Percentiles rank a stretch among this genome's conserved stretches.
These are phyloP conservation scores for Flueggea neowawraea DNA, from an alignment of 441 rosid genomes.

Conservation along the genomic window DNA sequence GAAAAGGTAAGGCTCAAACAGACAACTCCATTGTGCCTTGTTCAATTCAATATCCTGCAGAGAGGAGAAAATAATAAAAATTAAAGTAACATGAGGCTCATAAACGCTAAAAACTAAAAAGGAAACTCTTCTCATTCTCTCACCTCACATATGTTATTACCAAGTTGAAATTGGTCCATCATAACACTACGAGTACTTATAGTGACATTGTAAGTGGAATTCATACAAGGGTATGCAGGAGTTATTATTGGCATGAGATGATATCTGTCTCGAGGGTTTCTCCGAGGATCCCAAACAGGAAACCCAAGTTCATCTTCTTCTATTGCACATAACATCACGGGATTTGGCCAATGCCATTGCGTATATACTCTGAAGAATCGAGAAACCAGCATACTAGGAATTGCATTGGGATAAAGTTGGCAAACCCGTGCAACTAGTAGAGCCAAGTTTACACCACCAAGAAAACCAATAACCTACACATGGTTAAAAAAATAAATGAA, in stretches of 20 bases:
- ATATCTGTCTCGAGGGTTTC: constrained; percentile 54
- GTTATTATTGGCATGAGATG: constrained; percentile 81
- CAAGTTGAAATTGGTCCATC: constrained; percentile 64
- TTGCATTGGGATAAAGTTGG: constrained; percentile 95
- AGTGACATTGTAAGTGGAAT: constrained; percentile 78
- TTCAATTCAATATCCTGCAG: constrained; percentile 59
- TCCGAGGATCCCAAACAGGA: constrained; percentile 77
- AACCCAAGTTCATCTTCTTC: constrained; percentile 90
- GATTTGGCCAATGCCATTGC: constrained; percentile 98
- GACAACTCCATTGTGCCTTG: constrained; percentile 50
- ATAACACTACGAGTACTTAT: constrained; percentile 61
- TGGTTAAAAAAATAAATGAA: constrained; percentile 14
- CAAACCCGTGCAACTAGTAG: constrained; percentile 77
- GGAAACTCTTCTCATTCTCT: constrained; percentile 14
- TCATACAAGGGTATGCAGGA: constrained; percentile 79
- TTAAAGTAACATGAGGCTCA: constrained; percentile 9
- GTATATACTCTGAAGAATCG: constrained; percentile 90
- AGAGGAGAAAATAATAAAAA: constrained; percentile 8
- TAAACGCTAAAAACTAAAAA: constrained; percentile 3
- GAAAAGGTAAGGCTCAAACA: constrained; percentile 66
- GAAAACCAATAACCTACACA: constrained; percentile 69
- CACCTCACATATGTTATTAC: constrained; percentile 66
- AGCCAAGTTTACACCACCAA: constrained; percentile 84
- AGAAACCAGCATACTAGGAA: constrained; percentile 90
- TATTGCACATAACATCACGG: constrained; percentile 91